Conservation (phyloP, 352 stramenopile species). For the Pythium periplocum region DNA sequence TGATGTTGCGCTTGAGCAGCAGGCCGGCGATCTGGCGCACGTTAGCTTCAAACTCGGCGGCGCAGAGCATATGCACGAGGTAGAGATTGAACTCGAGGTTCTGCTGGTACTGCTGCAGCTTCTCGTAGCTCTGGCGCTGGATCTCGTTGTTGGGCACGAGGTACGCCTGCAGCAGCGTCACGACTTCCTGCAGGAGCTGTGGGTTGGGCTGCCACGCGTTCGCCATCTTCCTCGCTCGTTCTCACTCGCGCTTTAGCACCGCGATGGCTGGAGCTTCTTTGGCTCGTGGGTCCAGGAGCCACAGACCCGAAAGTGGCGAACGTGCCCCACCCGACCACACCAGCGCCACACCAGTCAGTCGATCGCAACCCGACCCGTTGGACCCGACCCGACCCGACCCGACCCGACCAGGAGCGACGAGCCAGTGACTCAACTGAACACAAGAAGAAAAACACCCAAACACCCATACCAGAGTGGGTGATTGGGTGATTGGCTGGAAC, state of each 20-base stretch:
- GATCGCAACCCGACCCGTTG: too few relatives aligned
- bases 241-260: too few relatives aligned
- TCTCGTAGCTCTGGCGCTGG: slow-evolving; percentile 76
- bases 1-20: slow-evolving; percentile 86
- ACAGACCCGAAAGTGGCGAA: background rate
- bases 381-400: too few relatives aligned
- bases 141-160: slow-evolving; percentile 84
- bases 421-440: too few relatives aligned
- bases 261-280: too few relatives aligned
- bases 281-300: slow-evolving; percentile 5
- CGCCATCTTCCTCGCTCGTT: slow-evolving; percentile 6
- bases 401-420: too few relatives aligned
- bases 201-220: slow-evolving; percentile 74
- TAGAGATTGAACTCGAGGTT: slow-evolving; percentile 89
- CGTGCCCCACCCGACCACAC: slow-evolving; percentile 11
- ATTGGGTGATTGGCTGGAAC: background rate
- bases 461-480: background rate
- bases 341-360: slow-evolving; percentile 15
- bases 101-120: slow-evolving; percentile 83
- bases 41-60: slow-evolving; percentile 42
- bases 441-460: too few relatives aligned
- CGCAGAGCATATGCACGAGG: slow-evolving; percentile 79
- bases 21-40: slow-evolving; percentile 76
- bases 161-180: slow-evolving; percentile 73
- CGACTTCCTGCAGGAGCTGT: slow-evolving; percentile 67